Evolutionary conservation across 495 filamentous ascomycete species (phyloP).

Genomic region (Aspergillus conjunctus): DNA sequence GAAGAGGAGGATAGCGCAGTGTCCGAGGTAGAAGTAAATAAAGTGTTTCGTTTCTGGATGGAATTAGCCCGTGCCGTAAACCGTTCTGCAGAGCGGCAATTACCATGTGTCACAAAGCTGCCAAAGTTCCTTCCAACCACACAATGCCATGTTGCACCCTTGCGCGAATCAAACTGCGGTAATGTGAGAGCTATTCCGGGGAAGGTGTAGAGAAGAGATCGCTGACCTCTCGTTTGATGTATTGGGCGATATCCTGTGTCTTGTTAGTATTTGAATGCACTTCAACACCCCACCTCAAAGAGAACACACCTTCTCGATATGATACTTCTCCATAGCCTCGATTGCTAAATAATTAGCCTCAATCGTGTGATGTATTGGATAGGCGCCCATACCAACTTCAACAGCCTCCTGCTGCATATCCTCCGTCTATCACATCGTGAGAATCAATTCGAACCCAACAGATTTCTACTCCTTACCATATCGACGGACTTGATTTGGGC

Average conservation of each 20-base stretch:
- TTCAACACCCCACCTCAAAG: slow-evolving; percentile 4
- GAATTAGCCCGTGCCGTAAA: slow-evolving; percentile 15
- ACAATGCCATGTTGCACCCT: slow-evolving; percentile 97
- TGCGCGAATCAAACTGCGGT: slow-evolving; percentile 79
- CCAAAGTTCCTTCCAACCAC: slow-evolving; percentile 98
- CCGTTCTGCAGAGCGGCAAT: slow-evolving; percentile 16
- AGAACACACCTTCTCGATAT: slow-evolving; percentile 80
- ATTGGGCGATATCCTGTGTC: slow-evolving; percentile 85
- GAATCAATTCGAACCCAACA: background rate
- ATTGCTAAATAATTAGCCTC: slow-evolving; percentile 61
- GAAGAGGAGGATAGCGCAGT: slow-evolving; percentile 97
- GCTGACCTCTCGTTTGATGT: slow-evolving; percentile 92
- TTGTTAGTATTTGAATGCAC: slow-evolving; percentile 22
- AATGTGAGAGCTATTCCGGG: slow-evolving; percentile 29
- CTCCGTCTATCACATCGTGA: slow-evolving; percentile 65
- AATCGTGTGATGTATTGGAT: slow-evolving; percentile 11
- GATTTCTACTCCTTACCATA: slow-evolving; percentile 67
- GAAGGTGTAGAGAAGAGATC: slow-evolving; percentile 6
- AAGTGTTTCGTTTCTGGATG: slow-evolving; percentile 94
- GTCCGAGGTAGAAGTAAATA: slow-evolving; percentile 99
- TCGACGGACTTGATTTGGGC: slow-evolving; percentile 96
- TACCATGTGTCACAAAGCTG: slow-evolving; percentile 98
- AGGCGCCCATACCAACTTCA: slow-evolving; percentile 74
- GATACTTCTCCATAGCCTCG: slow-evolving; percentile 90
- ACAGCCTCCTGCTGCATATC: slow-evolving; percentile 96